These are phyloP conservation scores for Leccinum pallidistipes DNA, from an alignment of 1,284 basidiomycete species.

Conservation along the genomic window DNA sequence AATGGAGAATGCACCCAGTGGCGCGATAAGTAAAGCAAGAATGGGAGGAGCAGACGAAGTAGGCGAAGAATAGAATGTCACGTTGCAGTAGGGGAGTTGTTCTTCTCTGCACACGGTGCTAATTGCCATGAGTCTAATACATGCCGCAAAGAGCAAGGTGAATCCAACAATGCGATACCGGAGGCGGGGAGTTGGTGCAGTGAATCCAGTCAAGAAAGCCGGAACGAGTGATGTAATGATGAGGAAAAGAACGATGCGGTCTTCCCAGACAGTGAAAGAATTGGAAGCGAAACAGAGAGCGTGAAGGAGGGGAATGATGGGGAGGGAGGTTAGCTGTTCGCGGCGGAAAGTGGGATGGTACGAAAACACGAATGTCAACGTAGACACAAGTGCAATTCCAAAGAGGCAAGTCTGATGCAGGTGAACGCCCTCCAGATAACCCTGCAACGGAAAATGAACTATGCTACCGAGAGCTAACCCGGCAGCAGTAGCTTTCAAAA, in stretches of 20 bases:
- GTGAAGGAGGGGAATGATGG: conserved; percentile 64
- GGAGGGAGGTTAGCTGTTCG: conserved; percentile 35
- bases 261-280: conserved; percentile 97
- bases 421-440: conserved; percentile 41
- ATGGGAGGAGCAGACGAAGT: conserved; percentile 63
- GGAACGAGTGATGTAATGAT: conserved; percentile 64
- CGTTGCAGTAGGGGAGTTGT: conserved; percentile 84
- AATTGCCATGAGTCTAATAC: conserved; percentile 70
- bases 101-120: conserved; percentile 94
- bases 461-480: conserved; percentile 47
- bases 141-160: conserved; percentile 63
- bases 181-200: conserved; percentile 66
- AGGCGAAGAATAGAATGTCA: conserved; percentile 83
- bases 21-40: conserved; percentile 47
- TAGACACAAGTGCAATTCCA: conserved; percentile 30
- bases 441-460: conserved; percentile 34
- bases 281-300: conserved; percentile 81
- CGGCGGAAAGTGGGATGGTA: conserved; percentile 13
- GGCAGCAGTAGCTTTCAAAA: conserved; percentile 38
- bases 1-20: conserved; percentile 41
- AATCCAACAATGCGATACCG: conserved; percentile 78
- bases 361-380: conserved; percentile 13
- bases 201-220: conserved; percentile 57
- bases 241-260: conserved; percentile 77
- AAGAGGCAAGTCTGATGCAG: conserved; percentile 51